Evolutionary conservation across 1,284 basidiomycete genomes (phyloP), one percentile per base, ranked within the genome.

Genomic region (Microbotryum intermedium): DNA sequence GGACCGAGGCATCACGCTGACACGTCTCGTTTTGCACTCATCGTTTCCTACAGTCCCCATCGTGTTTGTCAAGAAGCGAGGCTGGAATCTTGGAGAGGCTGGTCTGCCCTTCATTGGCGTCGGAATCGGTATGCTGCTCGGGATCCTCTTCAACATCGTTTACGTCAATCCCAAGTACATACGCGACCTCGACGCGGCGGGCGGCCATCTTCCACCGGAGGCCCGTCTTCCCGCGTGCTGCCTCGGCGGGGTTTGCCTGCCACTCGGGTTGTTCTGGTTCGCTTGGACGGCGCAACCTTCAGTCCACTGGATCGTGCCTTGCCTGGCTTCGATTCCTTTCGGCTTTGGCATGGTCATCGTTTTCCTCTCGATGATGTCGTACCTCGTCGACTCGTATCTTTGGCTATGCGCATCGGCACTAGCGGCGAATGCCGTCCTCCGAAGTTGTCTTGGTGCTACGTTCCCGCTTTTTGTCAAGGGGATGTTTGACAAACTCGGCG

Each of bases 381-480:
- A 55, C 59, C 60, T 72, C 54, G 54, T 72, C 50, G 69, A 72
- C 39, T 53, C 63, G 3, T 73, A 71, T 60, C 65, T 65, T 6
- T 47, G 83, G 29, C 83, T 83, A 67, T 83, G 83, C 59, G 84
- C 85, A 0, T 82, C 80, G 58, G 84, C 84, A 4, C 77, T 86
- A 39, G 84, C 86, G 0, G 81, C 85, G 39, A 85, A 84, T 25
- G 82, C 86, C 28, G 81, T 89, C 28, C 72, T 84, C 44, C 81
- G 86, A 46, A 83, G 82, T 3, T 73, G 81, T 3, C 79, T 84
- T 55, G 87, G 84, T 4, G 82, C 82, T 1, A 76, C 80, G 4
- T 85, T 85, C 70, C 74, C 73, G 1, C 68, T 76, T 25, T 76
- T 77, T 63, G 63, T 72, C 0, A 65, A 80, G 0, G 67, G 78